Base-by-base conservation (phyloP, 75 land plant genomes). In the Pinus tabuliformis region DNA sequence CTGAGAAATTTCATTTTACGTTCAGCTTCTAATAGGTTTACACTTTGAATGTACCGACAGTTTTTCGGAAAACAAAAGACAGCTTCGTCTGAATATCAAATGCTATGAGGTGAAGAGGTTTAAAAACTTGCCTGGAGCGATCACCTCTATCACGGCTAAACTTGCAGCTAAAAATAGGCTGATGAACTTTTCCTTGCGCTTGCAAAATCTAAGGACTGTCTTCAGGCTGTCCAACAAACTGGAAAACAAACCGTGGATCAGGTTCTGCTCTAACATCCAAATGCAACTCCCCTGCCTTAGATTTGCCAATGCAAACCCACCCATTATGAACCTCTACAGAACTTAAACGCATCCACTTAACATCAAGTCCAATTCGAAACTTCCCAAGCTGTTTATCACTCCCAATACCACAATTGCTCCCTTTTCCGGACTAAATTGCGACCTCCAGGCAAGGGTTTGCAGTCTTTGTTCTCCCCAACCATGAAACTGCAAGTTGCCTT, bases 81-180 rank as follows among this genome's bases (percentile, higher is more conserved):
- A 22, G 58, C 11, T 20, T 56, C 9, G 20, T 7, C 16, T 26
- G 6, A 20, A 66, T 72, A 56, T 65, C 17, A 39, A 59, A 76
- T 20, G 18, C 18, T 49, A 52, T 12, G 26, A n/a, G 1, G 11
- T 24, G 21, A 73, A 17, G 22, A 59, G 49, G 26, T 63, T 56
- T 26, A 33, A 56, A 45, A 57, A 58, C 78, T 86, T 21, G 81
- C 87, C 87, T 75, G 65, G 86, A 78, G 33, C 87, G 81, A 59
- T 66, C 71, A 21, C 62, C 52, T 76, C 95, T 84, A 58, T 90
- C 91, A 56, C 89, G 79, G 72, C 84, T 88, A 77, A 93, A 95
- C 73, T 91, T 91, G 89, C 98, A 95, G 63, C 90, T 95, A 76
- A 95, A 95, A 58, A 93, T 91, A 45, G 98, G 96, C 78, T 95